A percentile compares a stretch with the other conserved stretches of the same genome.
Conservation (phyloP, 2,329 filamentous ascomycete species). For the Phialophora chinensis region DNA sequence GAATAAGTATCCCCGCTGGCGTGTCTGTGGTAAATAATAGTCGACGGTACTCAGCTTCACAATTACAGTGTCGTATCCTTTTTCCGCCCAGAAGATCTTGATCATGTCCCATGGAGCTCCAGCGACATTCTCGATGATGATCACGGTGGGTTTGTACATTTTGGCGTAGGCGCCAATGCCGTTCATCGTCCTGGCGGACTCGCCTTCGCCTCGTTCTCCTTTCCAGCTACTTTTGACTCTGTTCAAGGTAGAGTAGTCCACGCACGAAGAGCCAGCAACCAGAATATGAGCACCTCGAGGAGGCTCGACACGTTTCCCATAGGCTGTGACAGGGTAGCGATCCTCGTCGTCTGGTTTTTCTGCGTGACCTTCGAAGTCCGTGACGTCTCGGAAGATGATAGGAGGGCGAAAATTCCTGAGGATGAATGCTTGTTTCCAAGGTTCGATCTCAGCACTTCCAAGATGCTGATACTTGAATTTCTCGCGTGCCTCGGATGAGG, state of each 20-base stretch:
- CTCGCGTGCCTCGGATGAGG: constrained; percentile 41
- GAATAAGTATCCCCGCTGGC: constrained; percentile 65
- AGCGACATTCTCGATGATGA: constrained; percentile 75
- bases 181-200: constrained; percentile 70
- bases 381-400: constrained; percentile 65
- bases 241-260: constrained; percentile 75
- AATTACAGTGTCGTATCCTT: constrained; percentile 63
- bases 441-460: constrained; percentile 69
- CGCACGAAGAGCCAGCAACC: constrained; percentile 75
- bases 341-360: constrained; percentile 42
- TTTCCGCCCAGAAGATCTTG: constrained; percentile 51
- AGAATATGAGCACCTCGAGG: constrained; percentile 68
- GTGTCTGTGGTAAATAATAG: constrained; percentile 75
- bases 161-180: constrained; percentile 65
- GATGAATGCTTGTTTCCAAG: constrained; percentile 70
- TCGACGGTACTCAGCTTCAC: constrained; percentile 69
- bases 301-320: constrained; percentile 64
- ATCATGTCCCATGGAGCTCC: constrained; percentile 65
- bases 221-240: constrained; percentile 53
- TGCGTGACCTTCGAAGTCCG: constrained; percentile 57
- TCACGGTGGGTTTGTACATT: constrained; percentile 63
- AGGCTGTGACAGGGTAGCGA: constrained; percentile 63
- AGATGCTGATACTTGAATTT: constrained; percentile 59
- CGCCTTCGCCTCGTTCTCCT: constrained; percentile 58
- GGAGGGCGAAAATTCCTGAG: constrained; percentile 62